These are phyloP conservation scores for Elongisporangium undulatum DNA, from an alignment of 352 stramenopile genomes.

Conservation along the genomic window DNA sequence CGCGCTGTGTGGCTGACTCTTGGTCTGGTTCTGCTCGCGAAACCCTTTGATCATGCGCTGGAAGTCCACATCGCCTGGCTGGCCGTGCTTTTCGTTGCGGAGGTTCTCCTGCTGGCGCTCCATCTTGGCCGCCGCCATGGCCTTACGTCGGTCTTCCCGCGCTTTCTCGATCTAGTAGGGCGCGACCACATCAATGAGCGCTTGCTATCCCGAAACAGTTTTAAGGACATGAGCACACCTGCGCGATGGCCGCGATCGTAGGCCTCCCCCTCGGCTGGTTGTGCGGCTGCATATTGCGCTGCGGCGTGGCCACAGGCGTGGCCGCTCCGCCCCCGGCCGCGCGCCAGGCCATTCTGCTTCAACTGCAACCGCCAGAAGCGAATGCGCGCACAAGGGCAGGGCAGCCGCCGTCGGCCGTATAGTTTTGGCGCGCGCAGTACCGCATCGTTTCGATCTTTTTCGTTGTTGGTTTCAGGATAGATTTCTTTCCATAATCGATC, in stretches of 20 bases:
- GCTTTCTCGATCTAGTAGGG: slow-evolving; percentile 74
- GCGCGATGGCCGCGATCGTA: slow-evolving; percentile 64
- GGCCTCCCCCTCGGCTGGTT: slow-evolving; percentile 32
- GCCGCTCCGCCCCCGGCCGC: slow-evolving; percentile 10
- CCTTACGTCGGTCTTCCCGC: slow-evolving; percentile 73
- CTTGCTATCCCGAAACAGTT: neutral
- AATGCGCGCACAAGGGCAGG: neutral
- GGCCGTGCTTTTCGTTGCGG: slow-evolving; percentile 72
- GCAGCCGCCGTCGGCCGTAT: neutral
- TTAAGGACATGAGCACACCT: slow-evolving; percentile 13
- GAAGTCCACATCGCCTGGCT: slow-evolving; percentile 89
- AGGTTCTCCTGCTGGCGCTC: slow-evolving; percentile 81
- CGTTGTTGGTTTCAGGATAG: neutral
- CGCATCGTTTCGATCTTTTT: neutral
- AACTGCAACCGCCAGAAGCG: neutral
- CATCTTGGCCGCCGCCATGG: slow-evolving; percentile 84
- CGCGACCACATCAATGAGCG: neutral
- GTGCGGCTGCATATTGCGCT: slow-evolving; percentile 6
- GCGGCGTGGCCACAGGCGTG: slow-evolving; percentile 3
- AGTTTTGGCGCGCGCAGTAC: neutral
- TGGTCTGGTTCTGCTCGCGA: slow-evolving; percentile 69
- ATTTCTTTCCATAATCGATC: neutral
- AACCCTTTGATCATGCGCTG: slow-evolving; percentile 90
- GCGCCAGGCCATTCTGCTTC: slow-evolving; percentile 22
- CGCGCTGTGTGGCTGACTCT: slow-evolving; percentile 34